A percentile compares a stretch with the other conserved stretches of the same genome.
These are phyloP conservation scores for Chlamydomonas sphaeroides DNA, from an alignment of 139 green algal genomes.

Conservation along the genomic window DNA sequence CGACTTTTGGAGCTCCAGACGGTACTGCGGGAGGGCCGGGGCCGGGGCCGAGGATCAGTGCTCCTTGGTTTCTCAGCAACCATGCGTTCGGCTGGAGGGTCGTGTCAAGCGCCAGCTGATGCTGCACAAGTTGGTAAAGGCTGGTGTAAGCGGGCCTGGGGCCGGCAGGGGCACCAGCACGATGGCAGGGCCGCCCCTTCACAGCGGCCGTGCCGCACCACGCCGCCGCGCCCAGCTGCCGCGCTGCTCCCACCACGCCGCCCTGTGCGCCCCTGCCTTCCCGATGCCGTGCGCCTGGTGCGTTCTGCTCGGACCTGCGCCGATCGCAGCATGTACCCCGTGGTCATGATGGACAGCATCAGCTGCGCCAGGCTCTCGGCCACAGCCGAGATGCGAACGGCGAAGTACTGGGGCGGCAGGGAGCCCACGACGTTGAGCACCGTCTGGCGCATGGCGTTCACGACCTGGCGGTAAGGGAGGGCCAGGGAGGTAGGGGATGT, in stretches of 20 bases:
- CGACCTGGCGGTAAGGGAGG: constrained; percentile 47
- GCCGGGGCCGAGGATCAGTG: no score
- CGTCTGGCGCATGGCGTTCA: constrained; percentile 86
- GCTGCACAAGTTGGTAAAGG: no score
- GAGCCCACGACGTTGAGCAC: constrained; percentile 85
- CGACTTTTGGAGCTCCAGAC: constrained; percentile 70
- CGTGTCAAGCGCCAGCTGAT: no score
- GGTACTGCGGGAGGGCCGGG: no score
- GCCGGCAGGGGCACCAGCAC: neutral
- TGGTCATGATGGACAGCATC: constrained; percentile 88
- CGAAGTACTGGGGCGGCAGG: constrained; percentile 87
- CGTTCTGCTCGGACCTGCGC: constrained; percentile 49
- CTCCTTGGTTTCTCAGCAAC: no score
- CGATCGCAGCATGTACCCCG: constrained; percentile 88
- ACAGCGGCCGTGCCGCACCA: no score
- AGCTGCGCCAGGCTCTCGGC: constrained; percentile 89
- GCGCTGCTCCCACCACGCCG: neutral
- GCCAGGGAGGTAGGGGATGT: no score
- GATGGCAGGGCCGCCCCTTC: no score
- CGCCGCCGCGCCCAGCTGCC: neutral
- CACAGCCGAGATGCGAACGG: constrained; percentile 79
- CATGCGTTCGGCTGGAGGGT: no score
- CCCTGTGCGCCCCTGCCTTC: neutral
- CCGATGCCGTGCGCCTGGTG: neutral
- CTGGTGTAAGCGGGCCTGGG: no score